Conservation (phyloP, 2,329 filamentous ascomycete species). For the Pseudogymnoascus sp. region DNA sequence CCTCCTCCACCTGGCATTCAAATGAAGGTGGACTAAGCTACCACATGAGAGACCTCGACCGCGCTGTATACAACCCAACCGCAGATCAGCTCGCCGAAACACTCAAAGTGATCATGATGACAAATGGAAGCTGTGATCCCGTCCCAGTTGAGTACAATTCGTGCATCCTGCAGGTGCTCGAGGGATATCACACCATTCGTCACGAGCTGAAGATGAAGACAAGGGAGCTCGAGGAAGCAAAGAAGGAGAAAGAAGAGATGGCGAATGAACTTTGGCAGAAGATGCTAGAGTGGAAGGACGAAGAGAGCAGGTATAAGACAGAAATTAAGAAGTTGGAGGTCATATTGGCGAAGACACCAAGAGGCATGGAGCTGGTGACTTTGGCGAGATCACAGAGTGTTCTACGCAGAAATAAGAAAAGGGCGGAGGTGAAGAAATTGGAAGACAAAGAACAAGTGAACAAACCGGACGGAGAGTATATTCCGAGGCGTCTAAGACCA, state of each 20-base stretch:
- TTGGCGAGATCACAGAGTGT: conserved; percentile 24
- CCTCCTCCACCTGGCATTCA: background rate
- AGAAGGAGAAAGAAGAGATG: conserved; percentile 19
- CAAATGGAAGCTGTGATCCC: conserved; percentile 16
- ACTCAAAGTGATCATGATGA: conserved; percentile 28
- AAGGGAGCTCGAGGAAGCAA: conserved; percentile 19
- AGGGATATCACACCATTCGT: conserved; percentile 22
- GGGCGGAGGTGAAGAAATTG: background rate
- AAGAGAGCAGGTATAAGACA: conserved; percentile 23
- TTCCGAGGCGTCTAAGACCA: conserved; percentile 3
- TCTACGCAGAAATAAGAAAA: conserved; percentile 17
- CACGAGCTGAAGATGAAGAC: conserved; percentile 17
- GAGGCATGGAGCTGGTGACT: conserved; percentile 24
- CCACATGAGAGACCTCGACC: conserved; percentile 19
- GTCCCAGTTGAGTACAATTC: conserved; percentile 26
- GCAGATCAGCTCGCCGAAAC: conserved; percentile 25
- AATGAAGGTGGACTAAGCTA: conserved; percentile 13
- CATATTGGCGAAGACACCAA: conserved; percentile 22
- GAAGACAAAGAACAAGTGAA: background rate
- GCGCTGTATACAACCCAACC: conserved; percentile 24
- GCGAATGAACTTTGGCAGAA: conserved; percentile 12
- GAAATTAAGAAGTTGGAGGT: conserved; percentile 27
- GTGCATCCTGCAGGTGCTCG: conserved; percentile 25
- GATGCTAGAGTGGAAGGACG: conserved; percentile 21
- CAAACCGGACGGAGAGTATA: background rate